These are phyloP conservation scores for Coemansia sp. DNA, from an alignment of 192 early-diverging fungal species.

Conservation along the genomic window DNA sequence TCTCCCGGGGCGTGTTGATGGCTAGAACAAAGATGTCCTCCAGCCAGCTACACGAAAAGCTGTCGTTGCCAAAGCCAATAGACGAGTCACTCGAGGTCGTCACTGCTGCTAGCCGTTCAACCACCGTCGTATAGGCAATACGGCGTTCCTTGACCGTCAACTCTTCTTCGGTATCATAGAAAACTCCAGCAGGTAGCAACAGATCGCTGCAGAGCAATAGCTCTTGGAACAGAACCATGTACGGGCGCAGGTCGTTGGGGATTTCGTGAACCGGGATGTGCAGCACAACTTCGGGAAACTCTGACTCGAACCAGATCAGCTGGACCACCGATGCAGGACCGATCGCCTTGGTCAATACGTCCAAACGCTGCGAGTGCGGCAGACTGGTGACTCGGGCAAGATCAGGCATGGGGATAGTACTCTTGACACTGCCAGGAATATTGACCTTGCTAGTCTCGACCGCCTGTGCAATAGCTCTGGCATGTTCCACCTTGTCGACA, in stretches of 20 bases:
- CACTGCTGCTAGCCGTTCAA: constrained; percentile 54
- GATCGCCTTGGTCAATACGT: constrained; percentile 9
- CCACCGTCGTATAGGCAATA: constrained; percentile 32
- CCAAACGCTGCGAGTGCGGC: constrained; percentile 17
- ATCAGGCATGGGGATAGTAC: constrained; percentile 58
- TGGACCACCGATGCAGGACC: constrained; percentile 60
- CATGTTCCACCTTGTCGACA: constrained; percentile 42
- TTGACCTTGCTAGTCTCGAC: constrained; percentile 36
- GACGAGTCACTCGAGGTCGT: constrained; percentile 49
- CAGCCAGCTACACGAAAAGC: constrained; percentile 54
- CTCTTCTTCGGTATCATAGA: constrained; percentile 23
- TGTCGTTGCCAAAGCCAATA: constrained; percentile 53
- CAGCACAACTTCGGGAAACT: constrained; percentile 64
- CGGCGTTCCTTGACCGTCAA: constrained; percentile 11
- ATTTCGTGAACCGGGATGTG: constrained; percentile 59
- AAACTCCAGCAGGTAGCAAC: constrained; percentile 51
- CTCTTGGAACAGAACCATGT: constrained; percentile 76
- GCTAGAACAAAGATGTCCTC: constrained; percentile 65
- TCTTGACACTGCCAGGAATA: constrained; percentile 58
- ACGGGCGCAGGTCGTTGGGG: constrained; percentile 64
- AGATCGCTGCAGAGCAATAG: constrained; percentile 67
- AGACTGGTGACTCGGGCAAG: constrained; percentile 14
- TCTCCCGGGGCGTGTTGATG: constrained; percentile 23
- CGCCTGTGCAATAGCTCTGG: constrained; percentile 52
- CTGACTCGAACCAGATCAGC: constrained; percentile 67